Conservation (phyloP, 495 filamentous ascomycete species). For the Extremus antarcticus region DNA sequence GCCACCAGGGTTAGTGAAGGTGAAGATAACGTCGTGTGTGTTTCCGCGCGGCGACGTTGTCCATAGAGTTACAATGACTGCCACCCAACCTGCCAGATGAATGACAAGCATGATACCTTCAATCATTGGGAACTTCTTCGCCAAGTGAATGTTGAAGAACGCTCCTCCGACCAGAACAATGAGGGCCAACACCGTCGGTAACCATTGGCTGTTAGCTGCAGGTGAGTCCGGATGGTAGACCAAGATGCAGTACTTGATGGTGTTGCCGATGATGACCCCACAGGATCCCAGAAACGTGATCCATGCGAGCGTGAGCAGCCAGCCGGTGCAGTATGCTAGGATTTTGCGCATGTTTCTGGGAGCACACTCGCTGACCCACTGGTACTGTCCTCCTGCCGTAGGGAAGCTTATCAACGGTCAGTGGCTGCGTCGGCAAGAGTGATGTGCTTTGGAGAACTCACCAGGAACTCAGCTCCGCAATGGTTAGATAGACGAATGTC, state of each 20-base stretch:
- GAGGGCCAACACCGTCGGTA: constrained; percentile 22
- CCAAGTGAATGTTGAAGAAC: constrained; percentile 25
- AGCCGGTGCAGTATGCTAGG: constrained; percentile 34
- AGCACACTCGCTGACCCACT: constrained; percentile 40
- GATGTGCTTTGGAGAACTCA: not conserved
- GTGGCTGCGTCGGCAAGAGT: not conserved
- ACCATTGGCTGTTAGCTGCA: constrained; percentile 20
- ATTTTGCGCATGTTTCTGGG: constrained; percentile 28
- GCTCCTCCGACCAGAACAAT: constrained; percentile 13
- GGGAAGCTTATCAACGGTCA: not conserved
- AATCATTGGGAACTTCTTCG: constrained; percentile 19
- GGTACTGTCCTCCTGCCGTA: constrained; percentile 35
- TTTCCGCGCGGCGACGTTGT: constrained; percentile 16
- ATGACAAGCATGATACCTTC: constrained; percentile 24
- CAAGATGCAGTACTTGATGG: constrained; percentile 3
- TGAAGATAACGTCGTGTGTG: constrained; percentile 20
- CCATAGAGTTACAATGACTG: constrained; percentile 24
- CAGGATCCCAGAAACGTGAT: not conserved
- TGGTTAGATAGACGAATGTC: constrained; percentile 5
- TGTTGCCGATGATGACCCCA: constrained; percentile 6
- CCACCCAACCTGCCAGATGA: constrained; percentile 24
- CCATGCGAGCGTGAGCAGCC: constrained; percentile 28
- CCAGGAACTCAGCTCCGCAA: constrained; percentile 1
- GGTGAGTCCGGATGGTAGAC: constrained; percentile 11
- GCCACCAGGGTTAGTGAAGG: constrained; percentile 22